These are phyloP conservation scores for Verticillium nubilum DNA, from an alignment of 2,329 filamentous ascomycete genomes.

Conservation along the genomic window DNA sequence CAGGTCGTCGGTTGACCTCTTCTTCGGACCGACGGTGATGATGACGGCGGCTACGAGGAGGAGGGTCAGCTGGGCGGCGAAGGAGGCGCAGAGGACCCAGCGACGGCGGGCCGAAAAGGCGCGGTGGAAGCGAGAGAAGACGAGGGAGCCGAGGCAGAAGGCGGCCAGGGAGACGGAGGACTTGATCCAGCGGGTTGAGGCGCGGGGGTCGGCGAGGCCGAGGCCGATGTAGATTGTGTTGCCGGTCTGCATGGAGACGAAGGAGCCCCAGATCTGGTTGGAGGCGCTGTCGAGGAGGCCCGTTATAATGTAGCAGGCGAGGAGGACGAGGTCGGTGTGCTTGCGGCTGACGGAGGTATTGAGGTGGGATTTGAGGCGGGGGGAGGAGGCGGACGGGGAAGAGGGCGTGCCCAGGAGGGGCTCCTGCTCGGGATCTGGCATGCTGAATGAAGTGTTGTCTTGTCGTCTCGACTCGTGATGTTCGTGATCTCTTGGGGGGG, in stretches of 20 bases:
- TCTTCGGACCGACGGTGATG: constrained; percentile 30
- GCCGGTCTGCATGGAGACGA: constrained; percentile 80
- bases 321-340: constrained; percentile 62
- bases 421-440: constrained; percentile 21
- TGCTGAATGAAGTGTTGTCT: background rate
- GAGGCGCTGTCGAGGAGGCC: constrained; percentile 72
- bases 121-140: constrained; percentile 66
- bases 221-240: constrained; percentile 78
- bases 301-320: constrained; percentile 71
- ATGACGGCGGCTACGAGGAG: constrained; percentile 42
- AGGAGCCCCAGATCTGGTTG: constrained; percentile 72
- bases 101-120: constrained; percentile 54
- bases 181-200: constrained; percentile 61
- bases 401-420: constrained; percentile 24
- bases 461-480: background rate
- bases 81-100: constrained; percentile 60
- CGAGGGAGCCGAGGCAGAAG: constrained; percentile 68
- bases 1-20: constrained; percentile 34
- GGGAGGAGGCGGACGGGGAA: constrained; percentile 13
- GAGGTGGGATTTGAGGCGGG: constrained; percentile 25
- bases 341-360: constrained; percentile 48
- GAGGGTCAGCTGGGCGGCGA: constrained; percentile 44
- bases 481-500: background rate
- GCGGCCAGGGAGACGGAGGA: constrained; percentile 63
- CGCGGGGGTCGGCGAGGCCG: constrained; percentile 55